phyloP scores from a whole-genome alignment of 106 monocot genomes.

The Dendrobium nobile region DNA sequence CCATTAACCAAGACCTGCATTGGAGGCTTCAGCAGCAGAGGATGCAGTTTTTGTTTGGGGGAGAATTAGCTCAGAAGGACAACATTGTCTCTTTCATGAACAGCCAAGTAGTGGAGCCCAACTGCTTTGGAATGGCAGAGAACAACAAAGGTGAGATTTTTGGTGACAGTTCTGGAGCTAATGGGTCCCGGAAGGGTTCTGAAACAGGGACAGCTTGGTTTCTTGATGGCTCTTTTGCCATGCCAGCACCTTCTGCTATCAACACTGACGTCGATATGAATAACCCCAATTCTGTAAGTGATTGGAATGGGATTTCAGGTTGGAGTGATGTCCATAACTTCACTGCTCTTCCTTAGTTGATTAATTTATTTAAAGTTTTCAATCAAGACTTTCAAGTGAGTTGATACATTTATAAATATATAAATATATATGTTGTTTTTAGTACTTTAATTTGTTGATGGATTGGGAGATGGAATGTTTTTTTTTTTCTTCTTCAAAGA shows the following conservation, averaged over 20 bases:
- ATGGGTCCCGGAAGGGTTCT: neutral
- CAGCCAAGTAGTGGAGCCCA: neutral
- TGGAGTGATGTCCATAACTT: constrained; percentile 19
- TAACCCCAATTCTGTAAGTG: neutral
- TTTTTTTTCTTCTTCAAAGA: neutral
- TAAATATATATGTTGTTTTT: neutral
- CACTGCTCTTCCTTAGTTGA: constrained; percentile 6
- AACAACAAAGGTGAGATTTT: constrained; percentile 2
- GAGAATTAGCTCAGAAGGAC: neutral
- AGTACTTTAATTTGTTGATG: neutral
- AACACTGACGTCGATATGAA: neutral
- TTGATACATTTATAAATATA: neutral
- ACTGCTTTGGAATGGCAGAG: neutral
- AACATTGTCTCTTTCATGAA: neutral
- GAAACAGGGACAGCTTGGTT: constrained; percentile 14
- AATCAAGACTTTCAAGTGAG: neutral
- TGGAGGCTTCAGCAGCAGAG: constrained; percentile 61
- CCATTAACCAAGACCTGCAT: constrained; percentile 54
- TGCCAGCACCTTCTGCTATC: neutral
- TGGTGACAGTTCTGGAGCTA: neutral
- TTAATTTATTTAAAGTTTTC: neutral
- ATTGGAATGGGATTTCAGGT: constrained; percentile 17
- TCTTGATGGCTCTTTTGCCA: constrained; percentile 11
- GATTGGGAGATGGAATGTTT: neutral
- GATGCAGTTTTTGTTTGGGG: constrained; percentile 24